Base-by-base conservation (phyloP, 306 rosid species). In the Begonia fuchsioides region DNA sequence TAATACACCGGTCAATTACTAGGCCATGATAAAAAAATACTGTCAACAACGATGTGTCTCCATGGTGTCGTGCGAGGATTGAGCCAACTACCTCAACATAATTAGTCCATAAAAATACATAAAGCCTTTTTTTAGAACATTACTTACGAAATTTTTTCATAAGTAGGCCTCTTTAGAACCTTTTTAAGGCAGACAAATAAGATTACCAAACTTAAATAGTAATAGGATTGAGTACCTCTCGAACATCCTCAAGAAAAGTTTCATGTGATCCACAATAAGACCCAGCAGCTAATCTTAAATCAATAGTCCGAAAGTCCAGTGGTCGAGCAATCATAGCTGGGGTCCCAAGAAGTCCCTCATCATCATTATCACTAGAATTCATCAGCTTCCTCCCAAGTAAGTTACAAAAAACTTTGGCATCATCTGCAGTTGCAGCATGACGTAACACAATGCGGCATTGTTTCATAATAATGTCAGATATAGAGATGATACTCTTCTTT, bases 241-340 rank as follows among this genome's bases (percentile, higher is more conserved):
- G 74, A 44, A 92, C 94, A 70, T 92, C 98, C 80, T 92, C 96
- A 47, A 75, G 73, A 72, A 92, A 92, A 56, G 94, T 83, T 66
- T 85, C 94, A 51, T 69, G 83, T 43, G 87, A 82, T 67, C 94
- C 86, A 19, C 76, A 74, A 79, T 92, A 92, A 16, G 93, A 82
- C 64, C 94, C 94, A 49, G 86, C 76, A 61, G 94, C 87, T 72
- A 92, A 58, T 70, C 98, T 76, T 66, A 92, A 71, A 62, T 92
- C 98, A 57, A 92, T 71, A 52, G 98, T 92, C 64, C 98, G 77
- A 63, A 92, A 92, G 68, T 92, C 98, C 68, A 92, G 74, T 59
- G 98, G 98, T 54, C 93, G 77, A 15, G 94, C 69, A 51, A 92
- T 94, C 98, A 85, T 82, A 45, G 87, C 96, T 3, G 96, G 96